Conservation (phyloP, 768 basidiomycete genomes). For the Termitomyces sp. region DNA sequence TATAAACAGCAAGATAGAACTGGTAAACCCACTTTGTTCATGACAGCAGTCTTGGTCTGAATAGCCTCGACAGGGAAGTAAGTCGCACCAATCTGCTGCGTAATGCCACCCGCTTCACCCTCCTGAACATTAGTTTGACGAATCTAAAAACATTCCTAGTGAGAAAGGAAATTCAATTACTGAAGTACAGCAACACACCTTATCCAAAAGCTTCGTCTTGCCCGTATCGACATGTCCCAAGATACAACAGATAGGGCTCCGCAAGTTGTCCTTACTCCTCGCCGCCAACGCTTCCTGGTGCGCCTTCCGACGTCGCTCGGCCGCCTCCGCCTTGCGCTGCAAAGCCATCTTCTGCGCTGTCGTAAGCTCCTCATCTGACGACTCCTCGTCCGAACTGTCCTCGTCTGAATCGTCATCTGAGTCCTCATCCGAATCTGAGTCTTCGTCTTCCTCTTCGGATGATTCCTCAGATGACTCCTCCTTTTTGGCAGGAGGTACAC, state of each 20-base stretch:
- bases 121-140: constrained; percentile 99
- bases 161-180: not conserved
- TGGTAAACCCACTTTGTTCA: constrained; percentile 65
- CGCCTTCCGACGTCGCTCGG: constrained; percentile 71
- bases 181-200: constrained; percentile 43
- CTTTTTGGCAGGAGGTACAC: constrained; percentile 9
- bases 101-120: constrained; percentile 99
- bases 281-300: constrained; percentile 85
- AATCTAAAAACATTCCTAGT: constrained; percentile 53
- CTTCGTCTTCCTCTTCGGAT: constrained; percentile 17
- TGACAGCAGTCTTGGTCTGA: constrained; percentile 86
- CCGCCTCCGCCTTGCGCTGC: constrained; percentile 81
- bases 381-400: constrained; percentile 40
- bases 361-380: constrained; percentile 64
- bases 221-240: constrained; percentile 99
- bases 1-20: not conserved
- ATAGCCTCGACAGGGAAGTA: constrained; percentile 98
- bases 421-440: constrained; percentile 16
- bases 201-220: constrained; percentile 96
- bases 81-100: constrained; percentile 99
- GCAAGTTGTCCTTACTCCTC: constrained; percentile 82
- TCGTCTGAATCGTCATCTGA: constrained; percentile 50
- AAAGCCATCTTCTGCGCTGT: constrained; percentile 62
- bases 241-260: constrained; percentile 98
- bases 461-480: constrained; percentile 28